phyloP scores from a whole-genome alignment of 1,139 yeast species.

The Suhomyces panamericanus region DNA sequence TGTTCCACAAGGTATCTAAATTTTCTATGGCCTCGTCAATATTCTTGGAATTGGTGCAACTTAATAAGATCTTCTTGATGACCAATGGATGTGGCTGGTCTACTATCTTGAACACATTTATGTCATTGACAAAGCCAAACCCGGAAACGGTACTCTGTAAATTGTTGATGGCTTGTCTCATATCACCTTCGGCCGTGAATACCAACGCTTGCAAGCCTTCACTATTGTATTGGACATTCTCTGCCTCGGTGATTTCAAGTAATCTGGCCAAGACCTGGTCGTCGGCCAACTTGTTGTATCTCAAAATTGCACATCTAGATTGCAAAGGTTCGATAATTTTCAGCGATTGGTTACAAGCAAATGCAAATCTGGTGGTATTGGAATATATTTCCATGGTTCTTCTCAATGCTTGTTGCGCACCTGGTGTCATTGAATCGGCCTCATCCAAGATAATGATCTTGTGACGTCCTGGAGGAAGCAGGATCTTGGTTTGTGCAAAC shows the following conservation, averaged over 20 bases:
- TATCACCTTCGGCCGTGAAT: slow-evolving; percentile 98
- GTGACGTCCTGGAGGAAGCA: slow-evolving; percentile 57
- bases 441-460: slow-evolving; percentile 91
- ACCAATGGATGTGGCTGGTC: slow-evolving; percentile 96
- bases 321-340: slow-evolving; percentile 96
- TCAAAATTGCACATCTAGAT: slow-evolving; percentile 91
- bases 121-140: slow-evolving; percentile 83
- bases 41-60: slow-evolving; percentile 48
- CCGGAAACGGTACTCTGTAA: slow-evolving; percentile 94
- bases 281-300: slow-evolving; percentile 79
- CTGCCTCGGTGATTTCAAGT: slow-evolving; percentile 67
- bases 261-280: slow-evolving; percentile 81
- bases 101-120: slow-evolving; percentile 91
- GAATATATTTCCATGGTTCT: slow-evolving; percentile 97
- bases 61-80: slow-evolving; percentile 66
- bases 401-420: slow-evolving; percentile 96
- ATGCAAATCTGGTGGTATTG: slow-evolving; percentile 92
- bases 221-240: slow-evolving; percentile 74
- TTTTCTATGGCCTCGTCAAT: slow-evolving; percentile 70
- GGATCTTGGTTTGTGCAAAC: slow-evolving; percentile 74
- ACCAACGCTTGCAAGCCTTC: slow-evolving; percentile 93
- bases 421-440: slow-evolving; percentile 98
- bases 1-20: slow-evolving; percentile 73
- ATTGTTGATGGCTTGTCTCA: slow-evolving; percentile 97
- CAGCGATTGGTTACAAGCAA: slow-evolving; percentile 93